Evolutionary conservation across 352 stramenopile genomes (phyloP), one percentile per base, ranked within the genome.

Genomic region (Globisporangium nagaii): DNA sequence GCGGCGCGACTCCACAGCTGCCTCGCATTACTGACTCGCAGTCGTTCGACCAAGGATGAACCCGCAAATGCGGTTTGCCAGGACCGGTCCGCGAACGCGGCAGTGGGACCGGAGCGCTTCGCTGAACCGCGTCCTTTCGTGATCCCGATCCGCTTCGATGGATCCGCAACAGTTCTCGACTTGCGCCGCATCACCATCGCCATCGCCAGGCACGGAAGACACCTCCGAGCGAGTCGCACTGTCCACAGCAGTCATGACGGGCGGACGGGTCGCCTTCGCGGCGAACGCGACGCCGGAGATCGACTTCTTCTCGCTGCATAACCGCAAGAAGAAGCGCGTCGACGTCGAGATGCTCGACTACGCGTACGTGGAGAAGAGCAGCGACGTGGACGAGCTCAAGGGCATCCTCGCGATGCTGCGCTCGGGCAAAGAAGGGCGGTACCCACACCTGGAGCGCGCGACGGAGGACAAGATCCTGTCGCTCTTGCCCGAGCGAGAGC

Each of bases 261-360:
- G 48, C 22, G 22, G 39, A 7, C 49, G 36, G 17, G 17, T 44
- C 34, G 20, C 40, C 15, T 35, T 25, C 2, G 45, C 35, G 19
- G 20, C 53, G 37, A 61, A 46, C 28, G 10, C 42, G 34, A 47
- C 56, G 6, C 43, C 44, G 2, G 69, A 84, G 34, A 66, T 83
- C 19, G 82, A 93, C 60, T 90, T 75, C 62, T 93, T 90, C 63
- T 79, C 72, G 47, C 70, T 93, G 20, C 75, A 93, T 50, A 88
- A 62, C 43, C 78, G 79, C 59, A 88, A 84, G 63, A 72, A 63
- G 47, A 83, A 79, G 53, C 57, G 73, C 7, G 78, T 95, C 34
- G 71, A 85, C 22, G 73, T 96, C 54, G 83, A 95, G 31, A 93
- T 95, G 75, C 70, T 98, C 31, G 93, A 98, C 75, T 98, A 97